Conservation (phyloP, 2,329 filamentous ascomycete genomes). For the Colletotrichum sp. region DNA sequence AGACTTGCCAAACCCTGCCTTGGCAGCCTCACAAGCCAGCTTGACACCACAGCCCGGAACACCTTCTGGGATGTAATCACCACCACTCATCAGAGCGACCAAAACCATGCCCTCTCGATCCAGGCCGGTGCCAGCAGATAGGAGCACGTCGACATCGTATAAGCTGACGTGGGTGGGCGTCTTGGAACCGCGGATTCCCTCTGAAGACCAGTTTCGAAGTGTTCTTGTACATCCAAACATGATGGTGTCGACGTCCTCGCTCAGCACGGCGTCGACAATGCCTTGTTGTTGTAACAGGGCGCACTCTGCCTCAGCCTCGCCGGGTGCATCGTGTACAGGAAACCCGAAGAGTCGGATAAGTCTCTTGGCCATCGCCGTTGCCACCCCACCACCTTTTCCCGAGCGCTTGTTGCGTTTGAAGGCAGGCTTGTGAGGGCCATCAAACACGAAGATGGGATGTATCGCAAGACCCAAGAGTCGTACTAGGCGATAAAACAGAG, state of each 20-base stretch:
- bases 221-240: constrained; percentile 92
- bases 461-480: constrained; percentile 79
- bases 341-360: constrained; percentile 87
- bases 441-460: constrained; percentile 88
- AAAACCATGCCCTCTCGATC: constrained; percentile 91
- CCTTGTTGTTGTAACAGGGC: constrained; percentile 82
- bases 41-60: constrained; percentile 88
- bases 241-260: constrained; percentile 94
- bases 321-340: constrained; percentile 82
- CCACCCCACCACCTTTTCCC: constrained; percentile 66
- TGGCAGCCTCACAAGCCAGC: constrained; percentile 86
- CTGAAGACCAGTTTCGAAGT: constrained; percentile 82
- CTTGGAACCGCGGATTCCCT: constrained; percentile 66
- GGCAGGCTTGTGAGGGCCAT: constrained; percentile 81
- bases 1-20: constrained; percentile 82
- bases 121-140: constrained; percentile 57
- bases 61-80: constrained; percentile 90
- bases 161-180: constrained; percentile 85
- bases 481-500: constrained; percentile 89
- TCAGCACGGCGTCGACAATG: constrained; percentile 90
- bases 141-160: constrained; percentile 68
- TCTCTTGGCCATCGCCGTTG: constrained; percentile 80
- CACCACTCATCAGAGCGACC: constrained; percentile 92
- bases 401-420: constrained; percentile 88
- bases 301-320: constrained; percentile 96